A percentile compares a stretch with the other conserved stretches of the same genome.
These are phyloP conservation scores for Nicotiana benthamiana DNA, from an alignment of 257 asterid genomes.

Conservation along the genomic window DNA sequence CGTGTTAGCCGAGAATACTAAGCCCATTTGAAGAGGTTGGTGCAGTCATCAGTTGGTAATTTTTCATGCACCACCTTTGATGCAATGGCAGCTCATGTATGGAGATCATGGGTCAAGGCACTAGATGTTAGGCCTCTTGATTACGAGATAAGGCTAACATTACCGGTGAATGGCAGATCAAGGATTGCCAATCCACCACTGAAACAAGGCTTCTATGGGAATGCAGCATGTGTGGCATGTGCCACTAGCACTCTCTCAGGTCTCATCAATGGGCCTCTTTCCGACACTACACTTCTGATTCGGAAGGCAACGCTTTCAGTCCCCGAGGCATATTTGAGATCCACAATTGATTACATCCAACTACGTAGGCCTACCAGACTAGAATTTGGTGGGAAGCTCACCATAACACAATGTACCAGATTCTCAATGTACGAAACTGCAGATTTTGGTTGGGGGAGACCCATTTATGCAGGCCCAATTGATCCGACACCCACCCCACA, in stretches of 20 bases:
- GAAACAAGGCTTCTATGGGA: constrained; percentile 69
- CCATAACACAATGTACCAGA: constrained; percentile 91
- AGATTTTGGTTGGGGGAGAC: constrained; percentile 92
- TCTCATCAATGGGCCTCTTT: constrained; percentile 28
- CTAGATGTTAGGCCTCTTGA: constrained; percentile 45
- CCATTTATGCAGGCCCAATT: constrained; percentile 75
- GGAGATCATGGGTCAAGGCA: constrained; percentile 82
- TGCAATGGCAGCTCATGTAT: constrained; percentile 83
- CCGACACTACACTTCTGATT: constrained; percentile 34
- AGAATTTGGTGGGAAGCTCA: constrained; percentile 79
- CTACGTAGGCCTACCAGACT: constrained; percentile 59
- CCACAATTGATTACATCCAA: constrained; percentile 67
- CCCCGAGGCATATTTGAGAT: constrained; percentile 67
- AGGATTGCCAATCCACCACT: constrained; percentile 49
- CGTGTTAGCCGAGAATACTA: constrained; percentile 49
- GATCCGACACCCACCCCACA: constrained; percentile 89
- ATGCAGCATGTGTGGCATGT: constrained; percentile 75
- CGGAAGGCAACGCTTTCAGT: constrained; percentile 47
- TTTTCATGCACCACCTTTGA: constrained; percentile 55
- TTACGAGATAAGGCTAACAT: constrained; percentile 66
- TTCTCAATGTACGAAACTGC: constrained; percentile 64
- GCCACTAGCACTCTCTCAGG: constrained; percentile 43
- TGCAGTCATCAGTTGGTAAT: constrained; percentile 25
- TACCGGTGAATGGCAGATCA: constrained; percentile 66
- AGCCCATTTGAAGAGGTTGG: constrained; percentile 39